Base-by-base conservation (phyloP, 371 early-diverging fungal genomes). In the Capillidium rhysosporum region DNA sequence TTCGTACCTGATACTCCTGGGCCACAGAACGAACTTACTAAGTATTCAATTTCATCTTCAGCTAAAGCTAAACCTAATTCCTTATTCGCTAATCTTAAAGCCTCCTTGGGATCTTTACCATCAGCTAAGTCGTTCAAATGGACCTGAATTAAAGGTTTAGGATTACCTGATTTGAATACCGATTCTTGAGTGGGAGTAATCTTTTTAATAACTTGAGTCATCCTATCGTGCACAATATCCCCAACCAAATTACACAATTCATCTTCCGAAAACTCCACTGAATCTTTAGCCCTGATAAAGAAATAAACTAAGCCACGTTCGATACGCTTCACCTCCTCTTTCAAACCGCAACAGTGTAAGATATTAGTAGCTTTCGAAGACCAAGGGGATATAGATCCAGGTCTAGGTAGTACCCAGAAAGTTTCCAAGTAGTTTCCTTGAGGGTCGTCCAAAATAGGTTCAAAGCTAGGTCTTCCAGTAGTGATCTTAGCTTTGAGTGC, bases 371-470 rank as follows among this genome's bases (percentile, higher is more conserved):
- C 97, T 70, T 96, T 96, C 54, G 92, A 89, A 1, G 93, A 92
- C 97, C 97, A 96, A n/a, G 97, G 95, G 8, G 92, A 90, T 56
- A 93, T 94, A 31, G 95, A 92, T 31, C 95, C 95, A 49, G 77
- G 73, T 20, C 95, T 80, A 1, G 97, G 97, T 49, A 85, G 62
- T 25, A 89, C 82, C 52, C 79, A 59, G 26, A 79, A 63, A 48
- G 73, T 65, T 9, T 71, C 66, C 40, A 61, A 61, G 5, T 62
- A 54, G 26, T 56, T 26, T 40, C 65, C 58, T 28, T 44, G 10
- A 20, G 58, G 52, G n/a, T 55, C 46, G 12, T 34, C 12, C 4
- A 34, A 4, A 2, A 40, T 26, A 12, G 58, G 31, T 10, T 54
- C 1, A 1, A 49, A 23, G 0, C 26, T 28, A 12, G 9, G 38